A percentile compares a stretch with the other conserved stretches of the same genome.
Evolutionary conservation across 768 basidiomycete species (phyloP).

Genomic region (Tephrocybe sp.): DNA sequence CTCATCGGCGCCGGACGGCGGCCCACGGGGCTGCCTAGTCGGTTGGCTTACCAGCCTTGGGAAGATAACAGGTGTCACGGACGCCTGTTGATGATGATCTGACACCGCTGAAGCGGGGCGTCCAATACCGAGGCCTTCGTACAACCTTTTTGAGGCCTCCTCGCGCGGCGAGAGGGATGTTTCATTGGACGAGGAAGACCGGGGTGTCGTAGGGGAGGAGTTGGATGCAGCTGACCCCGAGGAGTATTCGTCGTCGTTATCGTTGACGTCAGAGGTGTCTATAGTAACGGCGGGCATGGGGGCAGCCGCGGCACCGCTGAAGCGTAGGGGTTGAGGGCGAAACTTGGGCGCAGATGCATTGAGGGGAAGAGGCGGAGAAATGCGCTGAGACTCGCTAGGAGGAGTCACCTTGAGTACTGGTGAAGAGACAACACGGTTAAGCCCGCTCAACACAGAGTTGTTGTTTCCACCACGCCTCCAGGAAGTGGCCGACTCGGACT

Average conservation of each 20-base stretch:
- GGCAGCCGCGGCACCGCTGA: constrained; percentile 51
- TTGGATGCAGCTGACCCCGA: constrained; percentile 46
- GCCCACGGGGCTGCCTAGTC: constrained; percentile 84
- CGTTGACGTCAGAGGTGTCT: constrained; percentile 53
- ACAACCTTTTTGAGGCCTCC: constrained; percentile 83
- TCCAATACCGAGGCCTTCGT: constrained; percentile 87
- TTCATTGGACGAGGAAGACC: constrained; percentile 63
- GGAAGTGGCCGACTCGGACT: constrained; percentile 76
- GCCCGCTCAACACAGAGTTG: constrained; percentile 67
- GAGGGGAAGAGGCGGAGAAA: constrained; percentile 47
- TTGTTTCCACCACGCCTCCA: constrained; percentile 80
- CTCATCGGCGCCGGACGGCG: constrained; percentile 84
- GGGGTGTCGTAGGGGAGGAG: constrained; percentile 79
- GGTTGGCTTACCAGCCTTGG: constrained; percentile 71
- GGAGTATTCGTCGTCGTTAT: constrained; percentile 59
- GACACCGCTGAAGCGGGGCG: constrained; percentile 53
- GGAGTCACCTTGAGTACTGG: constrained; percentile 74
- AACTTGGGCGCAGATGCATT: constrained; percentile 40
- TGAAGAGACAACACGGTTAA: constrained; percentile 59
- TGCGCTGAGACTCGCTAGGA: constrained; percentile 49
- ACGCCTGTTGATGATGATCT: constrained; percentile 39
- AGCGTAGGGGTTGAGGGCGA: constrained; percentile 34
- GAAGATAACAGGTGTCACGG: constrained; percentile 39
- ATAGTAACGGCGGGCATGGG: constrained; percentile 57
- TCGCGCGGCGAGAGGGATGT: constrained; percentile 80